phyloP scores from a whole-genome alignment of 257 asterid genomes.

The Primulina huaijiensis region DNA sequence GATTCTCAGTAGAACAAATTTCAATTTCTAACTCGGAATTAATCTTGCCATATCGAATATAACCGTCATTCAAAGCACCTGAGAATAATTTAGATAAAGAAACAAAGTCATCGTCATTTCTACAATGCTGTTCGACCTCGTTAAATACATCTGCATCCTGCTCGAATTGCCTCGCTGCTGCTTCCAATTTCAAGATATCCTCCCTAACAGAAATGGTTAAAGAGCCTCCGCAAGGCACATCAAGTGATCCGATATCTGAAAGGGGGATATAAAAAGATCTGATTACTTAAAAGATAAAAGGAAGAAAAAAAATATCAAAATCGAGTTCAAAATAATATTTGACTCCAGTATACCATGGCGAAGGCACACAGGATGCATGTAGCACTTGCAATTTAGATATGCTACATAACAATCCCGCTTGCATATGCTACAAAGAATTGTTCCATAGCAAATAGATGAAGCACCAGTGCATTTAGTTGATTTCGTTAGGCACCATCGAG shows the following conservation, averaged over 20 bases:
- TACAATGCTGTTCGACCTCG: slow-evolving; percentile 50
- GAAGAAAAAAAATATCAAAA: not conserved
- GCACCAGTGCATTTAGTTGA: slow-evolving; percentile 42
- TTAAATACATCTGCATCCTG: slow-evolving; percentile 44
- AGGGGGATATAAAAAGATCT: slow-evolving; percentile 14
- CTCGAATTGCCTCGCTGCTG: slow-evolving; percentile 78
- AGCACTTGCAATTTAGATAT: slow-evolving; percentile 74
- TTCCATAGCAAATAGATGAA: slow-evolving; percentile 65
- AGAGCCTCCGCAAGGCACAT: slow-evolving; percentile 56
- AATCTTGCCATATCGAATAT: slow-evolving; percentile 59
- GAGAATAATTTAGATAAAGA: slow-evolving; percentile 46
- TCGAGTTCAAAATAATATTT: slow-evolving; percentile 13
- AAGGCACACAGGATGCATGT: slow-evolving; percentile 75
- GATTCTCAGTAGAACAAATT: slow-evolving; percentile 23
- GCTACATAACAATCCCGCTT: slow-evolving; percentile 89
- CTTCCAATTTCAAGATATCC: slow-evolving; percentile 67
- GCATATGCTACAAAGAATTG: slow-evolving; percentile 83
- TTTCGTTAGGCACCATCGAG: slow-evolving; percentile 78
- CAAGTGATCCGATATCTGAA: slow-evolving; percentile 57
- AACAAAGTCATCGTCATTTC: slow-evolving; percentile 44
- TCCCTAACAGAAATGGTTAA: slow-evolving; percentile 59
- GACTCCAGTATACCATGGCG: slow-evolving; percentile 68
- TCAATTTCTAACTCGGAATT: slow-evolving; percentile 31
- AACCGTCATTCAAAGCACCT: slow-evolving; percentile 44
- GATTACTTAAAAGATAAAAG: slow-evolving; percentile 14